Evolutionary conservation across 129 eudicot genomes (phyloP), one percentile per base, ranked within the genome.

Genomic region (Daucus carota): DNA sequence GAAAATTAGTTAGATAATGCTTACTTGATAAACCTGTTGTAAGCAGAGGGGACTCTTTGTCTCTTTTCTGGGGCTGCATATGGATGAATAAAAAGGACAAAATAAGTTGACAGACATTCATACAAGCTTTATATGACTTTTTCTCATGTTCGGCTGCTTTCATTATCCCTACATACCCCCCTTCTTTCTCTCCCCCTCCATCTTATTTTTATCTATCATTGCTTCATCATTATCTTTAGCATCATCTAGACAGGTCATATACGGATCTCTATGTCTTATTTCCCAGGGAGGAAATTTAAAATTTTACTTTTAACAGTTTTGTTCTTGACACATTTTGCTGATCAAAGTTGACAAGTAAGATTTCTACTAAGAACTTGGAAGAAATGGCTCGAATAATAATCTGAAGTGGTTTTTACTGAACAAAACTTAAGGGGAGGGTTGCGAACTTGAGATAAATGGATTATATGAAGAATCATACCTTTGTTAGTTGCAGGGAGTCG

Each of bases 41-140:
- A 94, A 80, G 99, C 99, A 83, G 99, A 94, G 76, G 99, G 99
- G 84, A 94, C 99, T 85, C 99, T 87, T 88, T 91, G 99, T 91
- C 97, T 87, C 83, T 94, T 94, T 85, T 94, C 99, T 85, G 97
- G 97, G 78, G 99, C 99, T 94, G 89, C 76, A 85, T 50, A 84
- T 78, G 78, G 38, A 75, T 24, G 83, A 74, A 83, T 28, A 72
- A 14, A 72, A 84, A 81, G 46, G 82, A 93, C 89, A 86, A 81
- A 24, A 40, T 70, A 70, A 85, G n/a, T 74, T 62, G 83, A 83
- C 77, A 84, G 78, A 77, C 85, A 85, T 75, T 87, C 60, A 82
- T 78, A 77, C 81, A 79, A 81, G 57, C 82, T 82, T 29, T 0
- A 57, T 81, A 83, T 84, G 84, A 86, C 86, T 83, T 85, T 74